phyloP scores from a whole-genome alignment of 139 green algal genomes.

The Chlorella sp. region DNA sequence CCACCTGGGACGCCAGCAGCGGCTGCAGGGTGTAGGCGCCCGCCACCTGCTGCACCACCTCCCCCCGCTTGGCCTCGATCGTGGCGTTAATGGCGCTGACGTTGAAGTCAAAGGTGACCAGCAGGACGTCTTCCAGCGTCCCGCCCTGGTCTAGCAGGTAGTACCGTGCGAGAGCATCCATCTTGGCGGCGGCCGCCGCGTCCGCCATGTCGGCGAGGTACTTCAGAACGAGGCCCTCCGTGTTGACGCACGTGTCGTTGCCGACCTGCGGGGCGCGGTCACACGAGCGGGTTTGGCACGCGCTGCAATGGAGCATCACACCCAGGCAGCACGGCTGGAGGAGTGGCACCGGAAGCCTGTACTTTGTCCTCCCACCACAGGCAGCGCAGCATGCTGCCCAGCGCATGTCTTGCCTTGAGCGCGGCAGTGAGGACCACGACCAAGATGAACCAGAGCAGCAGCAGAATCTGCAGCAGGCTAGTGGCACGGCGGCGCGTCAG shows the following conservation, averaged over 20 bases:
- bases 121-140: background rate
- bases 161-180: constrained; percentile 4
- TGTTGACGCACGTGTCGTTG: constrained; percentile 19
- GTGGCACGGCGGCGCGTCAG: too few relatives aligned
- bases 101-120: background rate
- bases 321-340: background rate
- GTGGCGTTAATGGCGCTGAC: background rate
- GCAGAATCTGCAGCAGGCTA: constrained; percentile 13
- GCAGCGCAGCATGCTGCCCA: too few relatives aligned
- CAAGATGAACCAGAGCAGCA: constrained; percentile 17
- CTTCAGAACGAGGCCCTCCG: constrained; percentile 27
- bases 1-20: background rate
- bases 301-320: background rate
- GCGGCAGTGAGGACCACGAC: constrained; percentile 23
- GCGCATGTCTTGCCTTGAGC: constrained; percentile 25
- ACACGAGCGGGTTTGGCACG: background rate
- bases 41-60: constrained; percentile 1
- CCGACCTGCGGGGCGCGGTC: background rate
- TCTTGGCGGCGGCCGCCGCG: background rate
- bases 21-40: background rate
- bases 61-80: background rate
- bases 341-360: background rate
- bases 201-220: background rate
- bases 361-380: constrained; percentile 3
- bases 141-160: constrained; percentile 14